These are phyloP conservation scores for Pleurotus citrinopileatus DNA, from an alignment of 768 basidiomycete species.

Conservation along the genomic window DNA sequence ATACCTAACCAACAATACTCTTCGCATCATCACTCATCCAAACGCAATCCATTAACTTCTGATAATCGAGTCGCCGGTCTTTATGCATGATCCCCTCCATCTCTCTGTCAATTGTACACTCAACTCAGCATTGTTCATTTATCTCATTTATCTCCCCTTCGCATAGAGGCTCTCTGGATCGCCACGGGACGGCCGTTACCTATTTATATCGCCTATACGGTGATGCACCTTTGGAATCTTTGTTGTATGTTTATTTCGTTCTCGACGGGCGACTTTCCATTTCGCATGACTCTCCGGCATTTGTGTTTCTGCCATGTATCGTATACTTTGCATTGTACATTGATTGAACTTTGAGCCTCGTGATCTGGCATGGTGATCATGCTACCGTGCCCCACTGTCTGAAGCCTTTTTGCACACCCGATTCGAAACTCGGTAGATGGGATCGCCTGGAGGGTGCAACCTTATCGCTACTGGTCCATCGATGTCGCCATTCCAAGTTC, in stretches of 20 bases:
- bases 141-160: neutral
- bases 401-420: too few relatives aligned
- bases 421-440: too few relatives aligned
- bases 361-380: neutral
- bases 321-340: conserved; percentile 6
- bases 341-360: neutral
- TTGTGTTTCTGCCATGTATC: neutral
- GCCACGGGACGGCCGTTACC: neutral
- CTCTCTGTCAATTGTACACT: neutral
- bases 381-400: too few relatives aligned
- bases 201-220: conserved; percentile 5
- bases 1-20: conserved; percentile 1
- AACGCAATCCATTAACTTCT: neutral
- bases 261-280: conserved; percentile 6
- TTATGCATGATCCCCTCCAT: conserved; percentile 4
- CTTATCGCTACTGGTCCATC: conserved; percentile 5
- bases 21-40: neutral
- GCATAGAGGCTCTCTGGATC: neutral
- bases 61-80: conserved; percentile 7
- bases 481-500: conserved; percentile 5
- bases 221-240: neutral
- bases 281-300: neutral
- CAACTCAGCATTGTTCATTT: neutral
- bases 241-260: conserved; percentile 10
- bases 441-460: too few relatives aligned